Conservation (phyloP, 192 early-diverging fungal species). For the Coemansia pectinata region DNA sequence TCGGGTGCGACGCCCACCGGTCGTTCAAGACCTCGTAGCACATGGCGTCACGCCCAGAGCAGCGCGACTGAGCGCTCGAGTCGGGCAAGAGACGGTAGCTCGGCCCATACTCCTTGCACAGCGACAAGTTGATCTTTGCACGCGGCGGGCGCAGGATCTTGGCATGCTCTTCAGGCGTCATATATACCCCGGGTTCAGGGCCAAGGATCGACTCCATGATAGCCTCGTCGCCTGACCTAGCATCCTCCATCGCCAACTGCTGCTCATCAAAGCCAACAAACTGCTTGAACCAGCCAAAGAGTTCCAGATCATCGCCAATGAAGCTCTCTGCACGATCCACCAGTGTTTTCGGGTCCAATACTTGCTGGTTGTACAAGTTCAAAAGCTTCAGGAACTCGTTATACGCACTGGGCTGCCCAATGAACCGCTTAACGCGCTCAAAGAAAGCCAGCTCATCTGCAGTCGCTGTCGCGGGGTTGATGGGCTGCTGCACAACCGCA, state of each 20-base stretch:
- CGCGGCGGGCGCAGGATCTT: conserved; percentile 48
- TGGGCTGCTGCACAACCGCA: conserved; percentile 16
- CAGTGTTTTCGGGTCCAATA: conserved; percentile 80
- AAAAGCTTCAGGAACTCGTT: conserved; percentile 96
- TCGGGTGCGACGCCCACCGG: conserved; percentile 91
- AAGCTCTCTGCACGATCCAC: conserved; percentile 87
- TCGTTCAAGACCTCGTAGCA: conserved; percentile 96
- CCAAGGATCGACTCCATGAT: conserved; percentile 42
- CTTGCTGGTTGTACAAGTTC: conserved; percentile 92
- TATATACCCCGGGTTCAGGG: conserved; percentile 35
- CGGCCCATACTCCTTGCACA: conserved; percentile 45
- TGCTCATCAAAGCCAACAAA: conserved; percentile 58
- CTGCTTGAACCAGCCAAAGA: conserved; percentile 95
- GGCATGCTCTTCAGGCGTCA: conserved; percentile 46
- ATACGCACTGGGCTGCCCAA: conserved; percentile 85
- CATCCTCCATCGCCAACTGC: conserved; percentile 41
- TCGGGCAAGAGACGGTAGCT: conserved; percentile 58
- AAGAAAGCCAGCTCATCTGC: conserved; percentile 92
- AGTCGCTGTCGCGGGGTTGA: conserved; percentile 48
- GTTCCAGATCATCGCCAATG: conserved; percentile 75
- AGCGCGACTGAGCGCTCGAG: conserved; percentile 56
- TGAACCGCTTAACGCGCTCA: conserved; percentile 84
- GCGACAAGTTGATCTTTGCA: conserved; percentile 28
- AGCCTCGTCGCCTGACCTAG: conserved; percentile 47
- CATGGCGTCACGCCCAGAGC: conserved; percentile 92